Conservation (phyloP, 116 monocot genomes). For the Iris pallida region DNA sequence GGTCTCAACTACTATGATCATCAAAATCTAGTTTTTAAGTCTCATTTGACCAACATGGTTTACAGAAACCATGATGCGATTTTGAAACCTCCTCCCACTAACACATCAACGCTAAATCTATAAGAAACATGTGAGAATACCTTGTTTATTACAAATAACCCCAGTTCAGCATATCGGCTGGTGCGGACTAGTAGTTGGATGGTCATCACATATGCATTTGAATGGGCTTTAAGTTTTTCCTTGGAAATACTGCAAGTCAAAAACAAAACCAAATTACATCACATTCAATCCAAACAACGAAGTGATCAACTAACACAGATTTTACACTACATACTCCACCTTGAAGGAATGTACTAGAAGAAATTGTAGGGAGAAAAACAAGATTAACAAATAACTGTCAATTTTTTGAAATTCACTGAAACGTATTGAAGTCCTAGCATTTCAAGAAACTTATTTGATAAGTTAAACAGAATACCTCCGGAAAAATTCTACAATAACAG, state of each 20-base stretch:
- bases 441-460: neutral
- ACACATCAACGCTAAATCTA: neutral
- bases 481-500: conserved; percentile 76
- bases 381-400: neutral
- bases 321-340: neutral
- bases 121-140: conserved; percentile 22
- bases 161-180: conserved; percentile 62
- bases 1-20: no score
- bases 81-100: neutral
- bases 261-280: neutral
- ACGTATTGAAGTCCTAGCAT: no score
- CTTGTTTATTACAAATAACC: conserved; percentile 74
- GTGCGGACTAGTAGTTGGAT: conserved; percentile 59
- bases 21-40: no score
- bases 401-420: neutral
- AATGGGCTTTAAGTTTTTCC: conserved; percentile 62
- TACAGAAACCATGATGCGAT: no score
- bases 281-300: neutral
- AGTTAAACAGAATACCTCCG: conserved; percentile 46
- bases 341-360: neutral
- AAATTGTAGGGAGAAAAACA: neutral
- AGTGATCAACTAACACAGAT: neutral
- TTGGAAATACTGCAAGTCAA: conserved; percentile 47
- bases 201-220: conserved; percentile 70
- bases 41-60: no score